Evolutionary conservation across 192 early-diverging fungal genomes (phyloP).

Genomic region (Backusella liffmaniae): DNA sequence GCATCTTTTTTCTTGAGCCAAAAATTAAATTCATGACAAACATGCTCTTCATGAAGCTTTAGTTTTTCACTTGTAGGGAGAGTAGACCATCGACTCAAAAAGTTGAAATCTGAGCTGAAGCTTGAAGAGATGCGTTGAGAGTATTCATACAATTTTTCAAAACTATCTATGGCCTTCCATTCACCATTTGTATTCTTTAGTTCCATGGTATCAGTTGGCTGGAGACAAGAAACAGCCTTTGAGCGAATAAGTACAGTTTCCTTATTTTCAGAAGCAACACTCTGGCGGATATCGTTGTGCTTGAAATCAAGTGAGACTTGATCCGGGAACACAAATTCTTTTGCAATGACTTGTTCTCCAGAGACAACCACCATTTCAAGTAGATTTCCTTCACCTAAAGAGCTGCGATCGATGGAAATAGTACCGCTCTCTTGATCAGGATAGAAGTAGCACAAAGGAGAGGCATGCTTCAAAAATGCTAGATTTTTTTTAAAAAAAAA

Average conservation of each 20-base stretch:
- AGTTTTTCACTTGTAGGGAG: slow-evolving; percentile 30
- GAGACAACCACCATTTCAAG: slow-evolving; percentile 21
- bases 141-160: slow-evolving; percentile 20
- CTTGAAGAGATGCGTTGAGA: neutral
- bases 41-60: slow-evolving; percentile 33
- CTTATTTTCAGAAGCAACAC: neutral
- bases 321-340: slow-evolving; percentile 10
- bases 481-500: neutral
- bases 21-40: slow-evolving; percentile 48
- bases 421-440: neutral
- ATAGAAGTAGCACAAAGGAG: neutral
- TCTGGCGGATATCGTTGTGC: slow-evolving; percentile 15
- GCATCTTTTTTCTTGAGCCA: slow-evolving; percentile 49
- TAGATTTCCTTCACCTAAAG: slow-evolving; percentile 25
- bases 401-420: slow-evolving; percentile 10
- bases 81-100: slow-evolving; percentile 37
- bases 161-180: slow-evolving; percentile 22
- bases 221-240: slow-evolving; percentile 10
- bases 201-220: slow-evolving; percentile 4
- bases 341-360: slow-evolving; percentile 19
- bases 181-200: slow-evolving; percentile 10
- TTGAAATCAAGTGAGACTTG: neutral
- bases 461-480: neutral
- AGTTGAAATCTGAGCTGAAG: slow-evolving; percentile 20
- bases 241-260: slow-evolving; percentile 7